Percentiles rank a stretch among this genome's conserved stretches.
Evolutionary conservation across 2,329 filamentous ascomycete genomes (phyloP).

Genomic region (Penicillium sp.): DNA sequence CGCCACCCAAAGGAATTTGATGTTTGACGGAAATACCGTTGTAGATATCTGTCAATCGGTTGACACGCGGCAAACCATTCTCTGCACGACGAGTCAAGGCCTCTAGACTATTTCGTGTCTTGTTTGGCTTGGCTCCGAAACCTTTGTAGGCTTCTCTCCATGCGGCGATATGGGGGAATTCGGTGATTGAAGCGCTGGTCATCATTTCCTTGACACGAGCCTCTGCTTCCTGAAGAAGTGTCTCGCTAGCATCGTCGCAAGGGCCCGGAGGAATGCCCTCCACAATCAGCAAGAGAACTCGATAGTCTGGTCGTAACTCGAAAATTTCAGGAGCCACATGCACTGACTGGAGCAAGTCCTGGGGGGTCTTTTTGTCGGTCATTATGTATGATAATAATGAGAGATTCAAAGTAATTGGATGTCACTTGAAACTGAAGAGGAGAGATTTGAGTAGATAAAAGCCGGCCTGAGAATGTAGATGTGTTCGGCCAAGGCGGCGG

Average conservation of each 20-base stretch:
- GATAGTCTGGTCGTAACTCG: slow-evolving; percentile 42
- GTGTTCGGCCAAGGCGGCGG: too few relatives aligned
- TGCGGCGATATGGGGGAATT: slow-evolving; percentile 41
- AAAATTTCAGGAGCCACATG: slow-evolving; percentile 33
- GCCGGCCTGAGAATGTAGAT: neutral
- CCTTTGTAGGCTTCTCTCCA: slow-evolving; percentile 46
- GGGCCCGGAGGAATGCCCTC: slow-evolving; percentile 37
- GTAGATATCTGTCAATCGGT: slow-evolving; percentile 46
- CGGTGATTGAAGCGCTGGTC: slow-evolving; percentile 26
- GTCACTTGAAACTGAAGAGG: too few relatives aligned
- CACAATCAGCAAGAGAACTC: slow-evolving; percentile 40
- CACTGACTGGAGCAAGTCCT: slow-evolving; percentile 11
- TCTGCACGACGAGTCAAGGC: slow-evolving; percentile 38
- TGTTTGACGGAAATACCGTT: slow-evolving; percentile 46
- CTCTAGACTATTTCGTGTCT: slow-evolving; percentile 43
- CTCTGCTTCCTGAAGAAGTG: slow-evolving; percentile 30
- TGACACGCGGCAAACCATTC: slow-evolving; percentile 40
- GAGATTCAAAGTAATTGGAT: neutral
- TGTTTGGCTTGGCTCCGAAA: slow-evolving; percentile 46
- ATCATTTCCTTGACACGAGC: slow-evolving; percentile 5
- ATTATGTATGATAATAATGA: neutral
- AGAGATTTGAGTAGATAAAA: neutral
- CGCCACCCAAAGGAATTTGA: slow-evolving; percentile 44
- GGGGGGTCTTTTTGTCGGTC: neutral
- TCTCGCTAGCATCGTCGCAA: slow-evolving; percentile 36